A percentile compares a stretch with the other conserved stretches of the same genome.
phyloP scores from a whole-genome alignment of 805 yeast genomes.

The Suhomyces kilbournensis region DNA sequence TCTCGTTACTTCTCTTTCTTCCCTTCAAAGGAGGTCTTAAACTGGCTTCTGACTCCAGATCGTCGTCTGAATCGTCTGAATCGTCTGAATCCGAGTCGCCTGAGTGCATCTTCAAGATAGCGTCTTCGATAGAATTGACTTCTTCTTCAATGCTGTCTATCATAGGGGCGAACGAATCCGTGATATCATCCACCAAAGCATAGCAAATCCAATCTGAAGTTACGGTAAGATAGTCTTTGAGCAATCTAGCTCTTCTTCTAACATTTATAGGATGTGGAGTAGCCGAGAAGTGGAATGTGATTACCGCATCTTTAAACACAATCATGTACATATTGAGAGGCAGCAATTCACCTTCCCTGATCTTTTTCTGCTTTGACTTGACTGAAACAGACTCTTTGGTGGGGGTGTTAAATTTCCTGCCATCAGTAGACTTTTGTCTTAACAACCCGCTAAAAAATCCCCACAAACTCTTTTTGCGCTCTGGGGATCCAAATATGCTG shows the following conservation, averaged over 20 bases:
- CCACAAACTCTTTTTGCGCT: conserved; percentile 16
- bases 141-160: conserved; percentile 92
- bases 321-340: conserved; percentile 92
- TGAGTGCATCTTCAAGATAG: conserved; percentile 83
- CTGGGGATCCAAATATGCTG: conserved; percentile 16
- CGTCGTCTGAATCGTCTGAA: conserved; percentile 32
- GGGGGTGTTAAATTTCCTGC: background rate
- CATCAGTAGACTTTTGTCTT: conserved; percentile 2
- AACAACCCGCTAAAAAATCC: conserved; percentile 9
- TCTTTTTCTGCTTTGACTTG: conserved; percentile 28
- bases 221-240: conserved; percentile 84
- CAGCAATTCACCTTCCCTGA: conserved; percentile 59
- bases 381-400: conserved; percentile 18
- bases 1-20: conserved; percentile 7
- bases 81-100: conserved; percentile 49
- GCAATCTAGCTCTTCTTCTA: conserved; percentile 83
- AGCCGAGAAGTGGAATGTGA: conserved; percentile 91
- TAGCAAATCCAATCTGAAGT: conserved; percentile 97
- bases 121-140: conserved; percentile 91
- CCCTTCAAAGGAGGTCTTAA: background rate
- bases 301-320: conserved; percentile 85
- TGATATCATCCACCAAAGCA: conserved; percentile 93
- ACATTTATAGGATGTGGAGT: conserved; percentile 97
- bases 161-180: conserved; percentile 97
- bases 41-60: conserved; percentile 17